These are phyloP conservation scores for Houttuynia cordata DNA, from an alignment of 164 flowering plant genomes.

Conservation along the genomic window DNA sequence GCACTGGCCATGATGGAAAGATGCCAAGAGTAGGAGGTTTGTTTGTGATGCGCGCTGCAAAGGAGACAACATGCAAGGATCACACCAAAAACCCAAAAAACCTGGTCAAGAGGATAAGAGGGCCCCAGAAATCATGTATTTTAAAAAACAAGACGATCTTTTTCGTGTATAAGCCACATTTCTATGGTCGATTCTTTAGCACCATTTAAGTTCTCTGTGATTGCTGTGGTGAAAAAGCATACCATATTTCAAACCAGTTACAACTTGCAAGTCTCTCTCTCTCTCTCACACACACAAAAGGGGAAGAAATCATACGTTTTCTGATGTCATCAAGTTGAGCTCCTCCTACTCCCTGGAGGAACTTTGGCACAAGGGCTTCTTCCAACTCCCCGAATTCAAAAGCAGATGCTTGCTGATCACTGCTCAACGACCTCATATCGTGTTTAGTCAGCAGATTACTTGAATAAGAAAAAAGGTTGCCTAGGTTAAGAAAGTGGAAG, in stretches of 20 bases:
- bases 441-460: conserved; percentile 8
- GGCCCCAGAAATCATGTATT: conserved; percentile 27
- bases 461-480: not conserved
- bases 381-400: conserved; percentile 94
- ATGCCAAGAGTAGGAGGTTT: conserved; percentile 11
- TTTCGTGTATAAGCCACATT: conserved; percentile 45
- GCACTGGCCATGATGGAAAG: conserved; percentile 15
- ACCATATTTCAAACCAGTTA: conserved; percentile 26
- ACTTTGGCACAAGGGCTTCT: conserved; percentile 54
- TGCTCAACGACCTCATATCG: conserved; percentile 16
- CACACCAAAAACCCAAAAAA: not conserved
- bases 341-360: conserved; percentile 52
- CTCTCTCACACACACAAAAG: conserved; percentile 22
- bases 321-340: conserved; percentile 57
- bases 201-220: conserved; percentile 47
- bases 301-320: conserved; percentile 32
- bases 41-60: conserved; percentile 7
- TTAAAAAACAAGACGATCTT: conserved; percentile 32
- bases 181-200: too few species aligned
- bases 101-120: not conserved
- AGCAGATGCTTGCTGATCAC: conserved; percentile 67
- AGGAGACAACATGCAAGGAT: not conserved
- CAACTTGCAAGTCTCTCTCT: conserved; percentile 14
- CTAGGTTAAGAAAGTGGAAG: not conserved
- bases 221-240: conserved; percentile 46